Percentiles rank a stretch among this genome's conserved stretches.
Conservation (phyloP, 2,329 filamentous ascomycete genomes). For the Cercospora beticola region DNA sequence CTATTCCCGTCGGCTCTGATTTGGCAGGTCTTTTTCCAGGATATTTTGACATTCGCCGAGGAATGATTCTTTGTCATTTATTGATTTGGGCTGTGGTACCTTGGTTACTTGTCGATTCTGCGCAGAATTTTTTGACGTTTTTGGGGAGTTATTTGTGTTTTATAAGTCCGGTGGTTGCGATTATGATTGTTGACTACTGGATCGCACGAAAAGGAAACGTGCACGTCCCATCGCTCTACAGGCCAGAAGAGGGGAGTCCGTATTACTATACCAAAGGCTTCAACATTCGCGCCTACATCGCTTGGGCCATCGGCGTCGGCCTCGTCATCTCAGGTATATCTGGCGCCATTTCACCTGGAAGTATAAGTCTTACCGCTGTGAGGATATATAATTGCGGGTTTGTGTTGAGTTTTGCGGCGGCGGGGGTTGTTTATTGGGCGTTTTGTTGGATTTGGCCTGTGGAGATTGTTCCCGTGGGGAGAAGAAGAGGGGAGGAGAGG, state of each 20-base stretch:
- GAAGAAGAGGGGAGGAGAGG: slow-evolving; percentile 14
- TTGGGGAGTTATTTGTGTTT: slow-evolving; percentile 46
- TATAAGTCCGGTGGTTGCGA: slow-evolving; percentile 42
- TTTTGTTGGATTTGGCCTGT: slow-evolving; percentile 24
- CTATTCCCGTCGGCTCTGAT: slow-evolving; percentile 45
- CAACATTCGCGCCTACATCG: slow-evolving; percentile 26
- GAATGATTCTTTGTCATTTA: slow-evolving; percentile 44
- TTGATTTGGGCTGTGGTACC: slow-evolving; percentile 42
- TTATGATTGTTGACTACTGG: slow-evolving; percentile 46
- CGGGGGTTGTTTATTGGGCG: slow-evolving; percentile 20
- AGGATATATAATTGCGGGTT: slow-evolving; percentile 29
- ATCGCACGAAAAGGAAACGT: slow-evolving; percentile 44
- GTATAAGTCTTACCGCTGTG: slow-evolving; percentile 23
- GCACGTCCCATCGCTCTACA: slow-evolving; percentile 43
- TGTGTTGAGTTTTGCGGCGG: slow-evolving; percentile 23
- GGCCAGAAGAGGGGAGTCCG: slow-evolving; percentile 12
- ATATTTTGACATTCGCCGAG: slow-evolving; percentile 47
- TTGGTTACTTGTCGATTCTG: slow-evolving; percentile 47
- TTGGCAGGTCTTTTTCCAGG: slow-evolving; percentile 45
- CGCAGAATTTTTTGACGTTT: slow-evolving; percentile 46
- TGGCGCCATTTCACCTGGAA: slow-evolving; percentile 22
- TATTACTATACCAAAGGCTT: slow-evolving; percentile 28
- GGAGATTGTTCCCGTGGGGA: slow-evolving; percentile 20
- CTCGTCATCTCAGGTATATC: slow-evolving; percentile 27
- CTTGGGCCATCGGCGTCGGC: slow-evolving; percentile 27